Conservation (phyloP, 371 early-diverging fungal genomes). For the Mucor saturninus region DNA sequence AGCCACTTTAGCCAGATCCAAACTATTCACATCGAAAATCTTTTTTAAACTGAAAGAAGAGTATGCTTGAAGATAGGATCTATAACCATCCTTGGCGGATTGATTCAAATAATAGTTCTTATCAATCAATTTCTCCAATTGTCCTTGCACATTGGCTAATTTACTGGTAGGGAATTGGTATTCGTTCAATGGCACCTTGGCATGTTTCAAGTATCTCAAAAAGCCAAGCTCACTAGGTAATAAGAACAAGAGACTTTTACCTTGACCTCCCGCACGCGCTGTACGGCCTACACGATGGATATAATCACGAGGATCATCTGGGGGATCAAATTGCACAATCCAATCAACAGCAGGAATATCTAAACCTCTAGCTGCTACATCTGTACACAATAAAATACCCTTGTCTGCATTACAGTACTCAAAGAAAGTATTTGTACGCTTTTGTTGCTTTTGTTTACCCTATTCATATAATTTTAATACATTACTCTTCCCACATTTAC, state of each 20-base stretch:
- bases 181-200: conserved; percentile 94
- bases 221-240: conserved; percentile 92
- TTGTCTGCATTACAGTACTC: conserved; percentile 92
- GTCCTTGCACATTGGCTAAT: conserved; percentile 89
- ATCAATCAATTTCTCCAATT: conserved; percentile 83
- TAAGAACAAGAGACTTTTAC: conserved; percentile 94
- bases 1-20: conserved; percentile 90
- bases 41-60: conserved; percentile 93
- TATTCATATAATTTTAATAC: conserved; percentile 11
- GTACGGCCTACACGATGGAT: conserved; percentile 99
- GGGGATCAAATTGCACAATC: conserved; percentile 99
- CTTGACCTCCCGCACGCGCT: conserved; percentile 88
- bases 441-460: conserved; percentile 95
- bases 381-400: conserved; percentile 95
- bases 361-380: conserved; percentile 98
- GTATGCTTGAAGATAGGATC: conserved; percentile 93
- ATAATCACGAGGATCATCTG: conserved; percentile 98
- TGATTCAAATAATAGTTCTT: conserved; percentile 96
- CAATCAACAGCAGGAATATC: conserved; percentile 98
- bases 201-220: conserved; percentile 89
- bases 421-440: conserved; percentile 95
- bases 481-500: neutral
- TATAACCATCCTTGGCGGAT: conserved; percentile 92
- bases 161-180: conserved; percentile 91
- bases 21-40: conserved; percentile 86